These are phyloP conservation scores for Brassica incana DNA, from an alignment of 345 rosid species.

Conservation along the genomic window DNA sequence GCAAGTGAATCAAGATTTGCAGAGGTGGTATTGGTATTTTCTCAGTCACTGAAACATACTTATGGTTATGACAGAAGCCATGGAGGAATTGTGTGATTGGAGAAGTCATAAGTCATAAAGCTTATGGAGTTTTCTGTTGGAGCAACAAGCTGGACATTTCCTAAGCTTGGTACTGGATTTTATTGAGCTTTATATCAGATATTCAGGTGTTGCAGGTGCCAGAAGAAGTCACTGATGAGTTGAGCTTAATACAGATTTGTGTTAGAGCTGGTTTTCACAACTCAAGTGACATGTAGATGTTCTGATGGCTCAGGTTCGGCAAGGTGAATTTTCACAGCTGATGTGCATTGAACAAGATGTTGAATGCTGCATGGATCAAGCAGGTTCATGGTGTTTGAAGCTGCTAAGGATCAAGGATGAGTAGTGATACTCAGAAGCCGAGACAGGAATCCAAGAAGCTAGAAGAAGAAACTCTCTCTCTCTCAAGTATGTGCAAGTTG, in stretches of 20 bases:
- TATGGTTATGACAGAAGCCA: neutral
- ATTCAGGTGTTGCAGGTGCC: neutral
- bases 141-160: neutral
- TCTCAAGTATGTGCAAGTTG: too few relatives aligned
- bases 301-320: neutral
- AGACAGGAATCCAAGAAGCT: too few relatives aligned
- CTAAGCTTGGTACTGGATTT: neutral
- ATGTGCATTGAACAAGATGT: neutral
- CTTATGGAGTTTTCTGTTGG: neutral
- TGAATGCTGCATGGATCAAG: neutral
- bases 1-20: constrained; percentile 2
- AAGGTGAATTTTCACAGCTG: fast-evolving
- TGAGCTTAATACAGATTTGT: neutral
- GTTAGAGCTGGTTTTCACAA: neutral
- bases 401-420: neutral
- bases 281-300: neutral
- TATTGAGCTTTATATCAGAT: neutral
- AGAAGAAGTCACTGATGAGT: neutral
- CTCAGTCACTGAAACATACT: neutral
- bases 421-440: neutral
- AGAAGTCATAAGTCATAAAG: neutral
- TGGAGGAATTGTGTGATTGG: neutral
- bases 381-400: neutral
- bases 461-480: too few relatives aligned
- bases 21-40: neutral